These are phyloP conservation scores for Bassia scoparia DNA, from an alignment of 148 eudicot genomes.

Conservation along the genomic window DNA sequence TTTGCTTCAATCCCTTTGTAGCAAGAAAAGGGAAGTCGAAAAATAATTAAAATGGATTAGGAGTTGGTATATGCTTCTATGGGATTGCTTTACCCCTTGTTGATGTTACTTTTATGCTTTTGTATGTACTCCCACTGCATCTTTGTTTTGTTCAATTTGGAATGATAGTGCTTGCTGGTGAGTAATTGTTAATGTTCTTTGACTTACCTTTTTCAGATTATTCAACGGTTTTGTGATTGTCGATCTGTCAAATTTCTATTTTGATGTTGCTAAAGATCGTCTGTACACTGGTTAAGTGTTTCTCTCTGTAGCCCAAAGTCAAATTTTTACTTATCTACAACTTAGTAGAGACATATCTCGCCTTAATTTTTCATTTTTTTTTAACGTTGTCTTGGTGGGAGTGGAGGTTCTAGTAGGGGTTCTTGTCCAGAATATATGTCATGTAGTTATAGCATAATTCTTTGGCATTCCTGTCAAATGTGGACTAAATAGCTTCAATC, in stretches of 20 bases:
- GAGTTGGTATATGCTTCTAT: neutral
- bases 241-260: constrained; percentile 95
- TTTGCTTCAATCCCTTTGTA: too few relatives aligned
- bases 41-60: too few relatives aligned
- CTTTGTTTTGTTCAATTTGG: neutral
- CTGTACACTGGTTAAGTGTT: constrained; percentile 82
- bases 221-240: constrained; percentile 92
- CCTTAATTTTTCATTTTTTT: neutral
- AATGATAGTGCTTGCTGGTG: constrained; percentile 6
- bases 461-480: too few relatives aligned
- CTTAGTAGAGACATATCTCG: neutral
- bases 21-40: too few relatives aligned
- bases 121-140: neutral
- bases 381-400: too few relatives aligned
- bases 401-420: too few relatives aligned
- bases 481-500: too few relatives aligned
- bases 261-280: constrained; percentile 94
- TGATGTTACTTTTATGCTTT: neutral
- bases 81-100: neutral
- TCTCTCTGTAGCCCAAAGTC: neutral
- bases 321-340: neutral
- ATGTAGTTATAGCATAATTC: too few relatives aligned
- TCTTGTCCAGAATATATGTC: too few relatives aligned
- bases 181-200: constrained; percentile 13
- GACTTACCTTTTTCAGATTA: constrained; percentile 43